Evolutionary conservation across 768 basidiomycete genomes (phyloP).

Genomic region (Collybia nuda): DNA sequence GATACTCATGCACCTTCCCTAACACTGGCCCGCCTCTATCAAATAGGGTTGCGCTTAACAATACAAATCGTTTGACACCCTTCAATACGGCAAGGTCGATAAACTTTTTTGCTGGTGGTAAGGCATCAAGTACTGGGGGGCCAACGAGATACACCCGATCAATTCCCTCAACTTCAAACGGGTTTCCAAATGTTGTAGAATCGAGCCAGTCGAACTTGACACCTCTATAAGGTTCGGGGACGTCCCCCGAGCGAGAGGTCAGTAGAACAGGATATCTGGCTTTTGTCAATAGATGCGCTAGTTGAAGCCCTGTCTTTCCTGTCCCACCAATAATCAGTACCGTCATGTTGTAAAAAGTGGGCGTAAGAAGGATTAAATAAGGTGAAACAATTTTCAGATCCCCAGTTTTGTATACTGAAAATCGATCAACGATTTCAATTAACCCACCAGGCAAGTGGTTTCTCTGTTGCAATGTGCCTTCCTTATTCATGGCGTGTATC

Average conservation of each 20-base stretch:
- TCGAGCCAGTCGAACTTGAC: conserved; percentile 34
- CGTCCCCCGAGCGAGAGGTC: conserved; percentile 19
- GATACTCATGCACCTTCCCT: conserved; percentile 34
- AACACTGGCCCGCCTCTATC: conserved; percentile 19
- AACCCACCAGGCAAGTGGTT: too few relatives aligned
- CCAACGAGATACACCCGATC: conserved; percentile 17
- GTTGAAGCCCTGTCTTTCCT: conserved; percentile 26
- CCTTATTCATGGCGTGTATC: too few relatives aligned
- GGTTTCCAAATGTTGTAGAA: conserved; percentile 23
- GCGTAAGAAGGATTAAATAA: too few relatives aligned
- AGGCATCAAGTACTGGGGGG: conserved; percentile 10
- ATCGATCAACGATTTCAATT: too few relatives aligned
- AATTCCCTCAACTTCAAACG: conserved; percentile 22
- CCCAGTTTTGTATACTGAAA: too few relatives aligned
- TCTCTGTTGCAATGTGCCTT: too few relatives aligned
- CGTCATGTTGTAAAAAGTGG: conserved; percentile 20
- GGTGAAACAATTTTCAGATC: too few relatives aligned
- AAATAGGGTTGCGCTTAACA: conserved; percentile 23
- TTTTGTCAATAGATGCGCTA: conserved; percentile 23
- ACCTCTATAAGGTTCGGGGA: conserved; percentile 23
- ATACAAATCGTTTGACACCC: conserved; percentile 32
- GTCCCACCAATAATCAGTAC: conserved; percentile 35
- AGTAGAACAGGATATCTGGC: conserved; percentile 24
- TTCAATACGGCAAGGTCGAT: conserved; percentile 29
- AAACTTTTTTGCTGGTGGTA: conserved; percentile 25